Percentiles rank a stretch among this genome's conserved stretches.
These are phyloP conservation scores for Sporothrix mexicana DNA, from an alignment of 2,329 filamentous ascomycete genomes.

Conservation along the genomic window DNA sequence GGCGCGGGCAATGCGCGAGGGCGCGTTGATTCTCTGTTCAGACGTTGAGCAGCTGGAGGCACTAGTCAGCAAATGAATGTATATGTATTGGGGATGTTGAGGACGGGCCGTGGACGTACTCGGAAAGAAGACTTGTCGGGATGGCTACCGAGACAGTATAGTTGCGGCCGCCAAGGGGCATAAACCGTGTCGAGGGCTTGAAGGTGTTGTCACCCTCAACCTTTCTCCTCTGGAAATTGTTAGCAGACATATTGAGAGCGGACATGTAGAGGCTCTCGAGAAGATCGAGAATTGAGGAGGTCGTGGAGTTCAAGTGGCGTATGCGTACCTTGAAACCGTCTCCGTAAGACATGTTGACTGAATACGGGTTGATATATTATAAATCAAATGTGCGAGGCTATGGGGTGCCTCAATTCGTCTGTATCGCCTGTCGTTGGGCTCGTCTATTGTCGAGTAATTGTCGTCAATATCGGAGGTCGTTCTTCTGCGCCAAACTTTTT, in stretches of 20 bases:
- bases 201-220: slow-evolving; percentile 54
- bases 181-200: slow-evolving; percentile 72
- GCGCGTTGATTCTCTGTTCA: slow-evolving; percentile 75
- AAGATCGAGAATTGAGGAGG: neutral
- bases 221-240: slow-evolving; percentile 56
- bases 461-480: neutral
- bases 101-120: slow-evolving; percentile 55
- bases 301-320: neutral
- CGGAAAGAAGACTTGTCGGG: slow-evolving; percentile 76
- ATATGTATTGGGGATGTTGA: neutral
- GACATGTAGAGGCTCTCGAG: neutral
- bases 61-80: too few relatives aligned
- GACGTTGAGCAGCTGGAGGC: slow-evolving; percentile 72
- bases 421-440: neutral
- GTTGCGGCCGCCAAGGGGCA: slow-evolving; percentile 65
- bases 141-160: slow-evolving; percentile 81
- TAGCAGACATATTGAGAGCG: neutral
- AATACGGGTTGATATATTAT: neutral
- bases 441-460: slow-evolving; percentile 6
- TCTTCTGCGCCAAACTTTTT: slow-evolving; percentile 33
- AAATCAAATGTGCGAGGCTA: too few relatives aligned
- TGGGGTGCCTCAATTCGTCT: neutral
- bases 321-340: slow-evolving; percentile 38
- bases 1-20: slow-evolving; percentile 78
- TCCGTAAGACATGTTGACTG: slow-evolving; percentile 37